These are phyloP conservation scores for Angophora floribunda DNA, from an alignment of 345 rosid genomes.

Conservation along the genomic window DNA sequence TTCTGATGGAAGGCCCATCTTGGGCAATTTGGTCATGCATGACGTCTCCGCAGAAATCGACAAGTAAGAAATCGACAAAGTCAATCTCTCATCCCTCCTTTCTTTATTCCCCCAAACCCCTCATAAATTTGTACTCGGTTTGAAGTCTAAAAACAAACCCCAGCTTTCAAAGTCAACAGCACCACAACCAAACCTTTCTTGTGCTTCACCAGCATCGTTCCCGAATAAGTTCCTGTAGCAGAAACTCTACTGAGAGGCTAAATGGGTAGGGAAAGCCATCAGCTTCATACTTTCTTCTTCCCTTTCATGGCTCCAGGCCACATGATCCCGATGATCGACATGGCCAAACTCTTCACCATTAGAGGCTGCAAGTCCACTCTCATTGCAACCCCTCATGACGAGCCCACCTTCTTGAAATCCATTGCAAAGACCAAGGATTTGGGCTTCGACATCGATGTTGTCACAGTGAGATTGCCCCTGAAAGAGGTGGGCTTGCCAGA, in stretches of 20 bases:
- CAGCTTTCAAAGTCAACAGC: not conserved
- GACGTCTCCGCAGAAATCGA: not conserved
- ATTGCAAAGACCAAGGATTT: not conserved
- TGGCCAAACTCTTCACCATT: too few relatives aligned
- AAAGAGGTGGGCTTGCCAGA: constrained; percentile 14
- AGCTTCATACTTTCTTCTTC: too few relatives aligned
- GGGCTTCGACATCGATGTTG: constrained; percentile 8
- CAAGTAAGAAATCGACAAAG: too few relatives aligned
- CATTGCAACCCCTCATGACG: constrained; percentile 11
- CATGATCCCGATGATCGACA: too few relatives aligned
- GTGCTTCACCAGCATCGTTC: not conserved
- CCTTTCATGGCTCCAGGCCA: too few relatives aligned
- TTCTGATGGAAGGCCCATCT: too few relatives aligned
- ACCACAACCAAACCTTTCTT: not conserved
- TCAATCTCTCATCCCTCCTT: not conserved
- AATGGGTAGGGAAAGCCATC: too few relatives aligned
- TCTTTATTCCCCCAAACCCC: not conserved
- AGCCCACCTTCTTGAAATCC: not conserved
- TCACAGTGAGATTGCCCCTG: constrained; percentile 3
- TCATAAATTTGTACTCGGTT: not conserved
- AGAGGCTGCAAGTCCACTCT: too few relatives aligned
- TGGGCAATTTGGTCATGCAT: not conserved
- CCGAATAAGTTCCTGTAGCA: not conserved
- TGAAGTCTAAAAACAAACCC: not conserved
- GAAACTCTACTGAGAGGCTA: not conserved